Conservation (phyloP, 805 yeast genomes). For the Scheffersomyces amazonensis region DNA sequence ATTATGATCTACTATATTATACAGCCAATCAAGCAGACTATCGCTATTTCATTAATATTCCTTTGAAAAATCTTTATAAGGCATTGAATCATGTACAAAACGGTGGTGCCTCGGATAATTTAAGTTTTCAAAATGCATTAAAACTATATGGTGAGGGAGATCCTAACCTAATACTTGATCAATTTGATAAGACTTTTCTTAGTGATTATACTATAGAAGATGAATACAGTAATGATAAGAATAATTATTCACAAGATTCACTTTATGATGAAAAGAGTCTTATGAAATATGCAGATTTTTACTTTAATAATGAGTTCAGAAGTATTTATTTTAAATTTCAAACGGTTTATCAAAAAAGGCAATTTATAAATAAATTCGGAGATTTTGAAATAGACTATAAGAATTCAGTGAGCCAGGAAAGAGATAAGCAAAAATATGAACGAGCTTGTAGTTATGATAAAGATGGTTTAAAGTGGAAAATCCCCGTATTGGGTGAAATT, state of each 20-base stretch:
- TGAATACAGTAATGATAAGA: not conserved
- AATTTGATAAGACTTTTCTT: constrained; percentile 18
- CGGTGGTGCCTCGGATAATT: constrained; percentile 16
- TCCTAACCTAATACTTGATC: constrained; percentile 15
- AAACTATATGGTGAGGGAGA: constrained; percentile 25
- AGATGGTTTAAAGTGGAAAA: constrained; percentile 40
- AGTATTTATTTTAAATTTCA: constrained; percentile 36
- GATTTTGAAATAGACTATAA: constrained; percentile 33
- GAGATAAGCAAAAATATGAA: not conserved
- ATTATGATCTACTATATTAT: constrained; percentile 41
- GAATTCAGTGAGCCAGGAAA: constrained; percentile 9
- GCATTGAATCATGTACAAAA: constrained; percentile 40
- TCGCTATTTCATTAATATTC: constrained; percentile 41
- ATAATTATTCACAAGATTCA: not conserved
- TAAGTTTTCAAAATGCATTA: constrained; percentile 12
- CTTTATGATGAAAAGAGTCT: constrained; percentile 12
- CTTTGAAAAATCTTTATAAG: constrained; percentile 45
- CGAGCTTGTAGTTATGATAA: constrained; percentile 30
- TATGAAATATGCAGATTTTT: constrained; percentile 31
- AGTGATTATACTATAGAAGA: not conserved
- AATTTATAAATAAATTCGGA: constrained; percentile 40
- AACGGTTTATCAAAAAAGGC: constrained; percentile 39
- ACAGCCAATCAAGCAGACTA: constrained; percentile 39
- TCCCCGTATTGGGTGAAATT: constrained; percentile 37
- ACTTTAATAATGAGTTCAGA: constrained; percentile 27